These are phyloP conservation scores for Backusella liffmaniae DNA, from an alignment of 192 early-diverging fungal genomes.

Conservation along the genomic window DNA sequence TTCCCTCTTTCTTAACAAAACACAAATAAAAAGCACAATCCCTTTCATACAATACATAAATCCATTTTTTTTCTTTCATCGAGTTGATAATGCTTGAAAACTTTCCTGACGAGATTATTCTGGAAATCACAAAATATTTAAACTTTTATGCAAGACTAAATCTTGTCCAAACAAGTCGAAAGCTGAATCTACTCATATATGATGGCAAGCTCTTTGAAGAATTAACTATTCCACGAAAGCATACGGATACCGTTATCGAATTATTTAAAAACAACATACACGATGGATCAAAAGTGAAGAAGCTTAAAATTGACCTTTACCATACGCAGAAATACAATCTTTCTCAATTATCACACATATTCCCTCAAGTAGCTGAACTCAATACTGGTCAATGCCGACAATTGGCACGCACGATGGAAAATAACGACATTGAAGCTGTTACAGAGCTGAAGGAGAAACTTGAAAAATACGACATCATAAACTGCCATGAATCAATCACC, in stretches of 20 bases:
- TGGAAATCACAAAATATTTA: background rate
- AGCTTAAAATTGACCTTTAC: background rate
- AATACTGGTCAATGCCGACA: background rate
- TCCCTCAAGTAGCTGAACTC: background rate
- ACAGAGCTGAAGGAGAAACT: background rate
- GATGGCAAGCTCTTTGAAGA: background rate
- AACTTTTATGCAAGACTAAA: background rate
- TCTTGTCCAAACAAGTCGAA: background rate
- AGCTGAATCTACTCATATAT: background rate
- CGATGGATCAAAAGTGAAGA: background rate
- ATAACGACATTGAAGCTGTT: background rate
- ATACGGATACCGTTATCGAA: background rate
- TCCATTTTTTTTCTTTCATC: background rate
- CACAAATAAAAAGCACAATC: background rate
- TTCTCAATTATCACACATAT: background rate
- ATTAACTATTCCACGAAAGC: background rate
- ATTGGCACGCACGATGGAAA: background rate
- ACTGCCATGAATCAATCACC: background rate
- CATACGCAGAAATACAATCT: background rate
- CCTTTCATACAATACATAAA: background rate
- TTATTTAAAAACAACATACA: background rate
- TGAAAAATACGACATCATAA: background rate
- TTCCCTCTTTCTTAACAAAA: background rate
- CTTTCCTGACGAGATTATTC: background rate
- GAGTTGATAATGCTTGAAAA: background rate